phyloP scores from a whole-genome alignment of 768 basidiomycete genomes.

The Thelephora aurantiotincta region DNA sequence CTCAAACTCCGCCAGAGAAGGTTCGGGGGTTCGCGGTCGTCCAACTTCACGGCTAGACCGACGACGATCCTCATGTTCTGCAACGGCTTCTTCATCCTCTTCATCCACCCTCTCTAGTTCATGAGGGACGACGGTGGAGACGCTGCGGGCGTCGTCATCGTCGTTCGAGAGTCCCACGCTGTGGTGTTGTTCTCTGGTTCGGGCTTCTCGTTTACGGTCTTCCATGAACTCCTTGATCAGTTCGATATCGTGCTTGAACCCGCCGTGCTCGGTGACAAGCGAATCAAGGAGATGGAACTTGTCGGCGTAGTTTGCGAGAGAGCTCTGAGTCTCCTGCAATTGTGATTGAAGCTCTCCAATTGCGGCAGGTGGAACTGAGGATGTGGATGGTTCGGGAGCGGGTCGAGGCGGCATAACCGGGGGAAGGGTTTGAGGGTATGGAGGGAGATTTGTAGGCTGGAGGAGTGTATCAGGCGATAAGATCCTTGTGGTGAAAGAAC shows the following conservation, averaged over 20 bases:
- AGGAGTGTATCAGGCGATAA: not conserved
- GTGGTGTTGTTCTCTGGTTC: conserved; percentile 9
- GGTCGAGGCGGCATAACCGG: conserved; percentile 30
- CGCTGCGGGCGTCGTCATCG: conserved; percentile 52
- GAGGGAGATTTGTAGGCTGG: conserved; percentile 46
- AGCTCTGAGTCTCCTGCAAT: conserved; percentile 70
- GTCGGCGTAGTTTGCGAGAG: conserved; percentile 65
- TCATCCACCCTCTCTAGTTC: conserved; percentile 62
- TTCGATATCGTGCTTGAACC: conserved; percentile 64
- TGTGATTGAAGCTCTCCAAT: conserved; percentile 66
- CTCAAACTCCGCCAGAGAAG: conserved; percentile 36
- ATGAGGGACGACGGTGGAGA: conserved; percentile 56
- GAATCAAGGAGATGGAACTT: conserved; percentile 75
- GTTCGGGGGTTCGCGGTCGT: conserved; percentile 73
- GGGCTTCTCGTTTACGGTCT: conserved; percentile 40
- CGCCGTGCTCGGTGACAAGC: conserved; percentile 74
- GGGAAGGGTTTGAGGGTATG: conserved; percentile 53
- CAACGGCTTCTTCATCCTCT: conserved; percentile 48
- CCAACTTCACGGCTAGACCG: conserved; percentile 40
- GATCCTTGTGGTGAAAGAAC: not conserved
- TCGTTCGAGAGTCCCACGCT: conserved; percentile 18
- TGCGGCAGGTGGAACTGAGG: conserved; percentile 17
- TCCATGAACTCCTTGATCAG: conserved; percentile 62
- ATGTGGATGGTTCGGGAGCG: conserved; percentile 12
- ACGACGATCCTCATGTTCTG: conserved; percentile 34